A percentile compares a stretch with the other conserved stretches of the same genome.
phyloP scores from a whole-genome alignment of 2,329 filamentous ascomycete genomes.

The Allantophomopsis lycopodina region DNA sequence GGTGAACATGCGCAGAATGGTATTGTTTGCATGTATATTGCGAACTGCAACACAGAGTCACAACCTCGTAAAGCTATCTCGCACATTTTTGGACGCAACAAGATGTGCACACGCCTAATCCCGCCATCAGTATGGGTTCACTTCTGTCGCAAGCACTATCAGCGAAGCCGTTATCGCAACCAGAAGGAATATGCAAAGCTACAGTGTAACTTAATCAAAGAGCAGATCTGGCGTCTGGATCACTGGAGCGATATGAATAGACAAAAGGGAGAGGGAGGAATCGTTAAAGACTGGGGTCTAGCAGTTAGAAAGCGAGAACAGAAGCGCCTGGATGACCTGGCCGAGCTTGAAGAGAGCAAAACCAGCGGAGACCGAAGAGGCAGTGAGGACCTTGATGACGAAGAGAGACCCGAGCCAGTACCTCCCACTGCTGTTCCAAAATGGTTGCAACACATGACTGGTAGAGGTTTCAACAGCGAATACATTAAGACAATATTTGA shows the following conservation, averaged over 20 bases:
- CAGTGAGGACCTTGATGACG: slow-evolving; percentile 5
- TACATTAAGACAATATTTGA: slow-evolving; percentile 22
- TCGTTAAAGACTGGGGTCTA: slow-evolving; percentile 46
- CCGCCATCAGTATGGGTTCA: slow-evolving; percentile 59
- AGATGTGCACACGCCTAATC: slow-evolving; percentile 58
- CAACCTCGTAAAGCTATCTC: slow-evolving; percentile 63
- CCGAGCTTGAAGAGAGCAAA: slow-evolving; percentile 12
- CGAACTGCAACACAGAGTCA: slow-evolving; percentile 43
- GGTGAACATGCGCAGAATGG: slow-evolving; percentile 3
- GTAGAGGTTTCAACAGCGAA: slow-evolving; percentile 18
- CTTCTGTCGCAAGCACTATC: slow-evolving; percentile 73
- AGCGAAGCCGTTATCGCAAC: slow-evolving; percentile 59
- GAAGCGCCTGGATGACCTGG: slow-evolving; percentile 33
- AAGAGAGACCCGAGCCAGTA: slow-evolving; percentile 2
- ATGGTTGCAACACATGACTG: slow-evolving; percentile 17
- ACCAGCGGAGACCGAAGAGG: slow-evolving; percentile 7
- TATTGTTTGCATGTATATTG: slow-evolving; percentile 36
- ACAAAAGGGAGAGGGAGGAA: slow-evolving; percentile 20
- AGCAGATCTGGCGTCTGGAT: slow-evolving; percentile 48
- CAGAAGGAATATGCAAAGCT: slow-evolving; percentile 40
- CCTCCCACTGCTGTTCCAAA: slow-evolving; percentile 18
- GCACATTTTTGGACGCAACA: slow-evolving; percentile 75
- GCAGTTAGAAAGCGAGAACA: slow-evolving; percentile 51
- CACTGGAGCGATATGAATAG: slow-evolving; percentile 43
- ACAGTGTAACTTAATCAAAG: slow-evolving; percentile 50